These are phyloP conservation scores for Dendrobium chrysotoxum DNA, from an alignment of 106 monocot genomes.

Conservation along the genomic window DNA sequence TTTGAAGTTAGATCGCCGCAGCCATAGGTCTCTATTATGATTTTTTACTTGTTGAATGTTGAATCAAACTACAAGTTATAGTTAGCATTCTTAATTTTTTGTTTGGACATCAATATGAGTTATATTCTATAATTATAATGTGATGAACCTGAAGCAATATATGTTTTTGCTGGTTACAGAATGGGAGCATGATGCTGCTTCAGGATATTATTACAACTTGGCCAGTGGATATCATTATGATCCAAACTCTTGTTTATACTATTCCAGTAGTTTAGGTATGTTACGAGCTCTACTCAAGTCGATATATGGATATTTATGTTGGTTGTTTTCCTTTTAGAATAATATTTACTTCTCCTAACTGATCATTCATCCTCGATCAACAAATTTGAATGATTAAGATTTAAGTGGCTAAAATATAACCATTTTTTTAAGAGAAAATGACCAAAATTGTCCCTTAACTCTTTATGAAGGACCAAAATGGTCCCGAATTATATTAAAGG, in stretches of 20 bases:
- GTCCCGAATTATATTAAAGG: too few relatives aligned
- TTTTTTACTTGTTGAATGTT: neutral
- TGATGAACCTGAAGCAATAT: neutral
- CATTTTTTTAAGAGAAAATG: too few relatives aligned
- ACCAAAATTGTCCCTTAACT: too few relatives aligned
- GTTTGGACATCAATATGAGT: neutral
- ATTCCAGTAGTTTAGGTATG: conserved; percentile 53
- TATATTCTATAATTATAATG: neutral
- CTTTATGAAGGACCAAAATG: too few relatives aligned
- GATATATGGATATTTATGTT: neutral
- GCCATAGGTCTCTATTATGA: neutral
- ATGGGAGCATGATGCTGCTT: conserved; percentile 73
- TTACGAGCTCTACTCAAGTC: neutral
- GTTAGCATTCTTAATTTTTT: neutral
- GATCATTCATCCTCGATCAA: neutral
- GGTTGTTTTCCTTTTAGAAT: neutral
- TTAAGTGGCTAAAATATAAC: too few relatives aligned
- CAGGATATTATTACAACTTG: conserved; percentile 72
- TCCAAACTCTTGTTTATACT: conserved; percentile 56
- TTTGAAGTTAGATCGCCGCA: neutral
- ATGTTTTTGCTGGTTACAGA: conserved; percentile 26
- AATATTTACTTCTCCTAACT: too few relatives aligned
- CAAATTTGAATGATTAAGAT: neutral
- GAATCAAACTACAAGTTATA: neutral
- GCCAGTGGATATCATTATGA: conserved; percentile 68